phyloP scores from a whole-genome alignment of 1,284 basidiomycete genomes.

The Athelia psychrophila region DNA sequence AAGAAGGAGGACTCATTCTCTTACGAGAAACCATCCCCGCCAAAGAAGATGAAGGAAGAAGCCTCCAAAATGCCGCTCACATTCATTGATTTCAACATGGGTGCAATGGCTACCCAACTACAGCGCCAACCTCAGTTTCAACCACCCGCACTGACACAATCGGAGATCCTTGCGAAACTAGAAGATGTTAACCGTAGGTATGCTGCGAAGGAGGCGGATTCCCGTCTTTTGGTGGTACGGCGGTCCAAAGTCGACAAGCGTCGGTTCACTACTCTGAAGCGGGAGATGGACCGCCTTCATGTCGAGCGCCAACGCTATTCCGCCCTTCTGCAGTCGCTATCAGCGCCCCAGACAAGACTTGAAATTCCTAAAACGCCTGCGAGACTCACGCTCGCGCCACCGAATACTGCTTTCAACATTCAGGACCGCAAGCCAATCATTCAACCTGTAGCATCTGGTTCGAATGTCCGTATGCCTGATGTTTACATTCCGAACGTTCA shows the following conservation, averaged over 20 bases:
- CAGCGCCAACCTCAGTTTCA: slow-evolving; percentile 1
- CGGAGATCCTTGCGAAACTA: slow-evolving; percentile 4
- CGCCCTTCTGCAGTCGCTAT: neutral
- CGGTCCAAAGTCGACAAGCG: neutral
- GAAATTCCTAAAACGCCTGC: neutral
- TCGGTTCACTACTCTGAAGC: neutral
- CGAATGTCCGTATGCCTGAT: slow-evolving; percentile 4
- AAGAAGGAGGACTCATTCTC: neutral
- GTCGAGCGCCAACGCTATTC: neutral
- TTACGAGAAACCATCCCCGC: neutral
- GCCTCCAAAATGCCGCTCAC: slow-evolving; percentile 23
- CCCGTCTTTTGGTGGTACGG: neutral
- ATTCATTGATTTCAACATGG: slow-evolving; percentile 16
- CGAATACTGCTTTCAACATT: no score
- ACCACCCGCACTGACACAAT: slow-evolving; percentile 8
- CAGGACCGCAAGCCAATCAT: neutral
- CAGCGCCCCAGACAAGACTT: neutral
- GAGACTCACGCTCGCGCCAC: no score
- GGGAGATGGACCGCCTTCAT: neutral
- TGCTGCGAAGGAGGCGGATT: neutral
- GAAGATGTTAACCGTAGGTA: slow-evolving; percentile 8
- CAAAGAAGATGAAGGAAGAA: slow-evolving; percentile 31
- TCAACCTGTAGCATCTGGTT: slow-evolving; percentile 12
- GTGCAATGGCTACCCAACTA: slow-evolving; percentile 11
- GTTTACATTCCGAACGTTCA: neutral